These are phyloP conservation scores for Torulaspora pretoriensis DNA, from an alignment of 1,139 yeast genomes.

Conservation along the genomic window DNA sequence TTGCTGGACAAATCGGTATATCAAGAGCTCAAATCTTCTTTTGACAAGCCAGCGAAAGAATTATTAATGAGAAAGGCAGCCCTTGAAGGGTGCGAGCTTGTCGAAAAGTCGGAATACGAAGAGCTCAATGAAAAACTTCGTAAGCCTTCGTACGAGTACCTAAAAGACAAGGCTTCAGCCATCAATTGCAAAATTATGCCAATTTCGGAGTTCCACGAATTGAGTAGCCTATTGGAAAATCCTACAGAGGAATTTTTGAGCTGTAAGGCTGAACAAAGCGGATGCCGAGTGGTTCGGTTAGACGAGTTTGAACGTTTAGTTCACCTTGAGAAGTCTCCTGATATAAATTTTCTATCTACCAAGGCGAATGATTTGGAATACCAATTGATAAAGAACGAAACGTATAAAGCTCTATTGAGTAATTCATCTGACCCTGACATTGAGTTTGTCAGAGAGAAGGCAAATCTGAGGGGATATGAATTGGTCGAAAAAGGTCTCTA, in stretches of 20 bases:
- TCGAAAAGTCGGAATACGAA: conserved; percentile 7
- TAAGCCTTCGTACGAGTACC: conserved; percentile 24
- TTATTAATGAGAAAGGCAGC: conserved; percentile 38
- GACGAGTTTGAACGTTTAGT: conserved; percentile 19
- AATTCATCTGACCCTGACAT: conserved; percentile 21
- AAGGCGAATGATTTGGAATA: conserved; percentile 5
- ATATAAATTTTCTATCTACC: conserved; percentile 3
- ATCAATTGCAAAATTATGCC: conserved; percentile 5
- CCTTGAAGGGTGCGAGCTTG: conserved; percentile 6
- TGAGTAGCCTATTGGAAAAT: conserved; percentile 17
- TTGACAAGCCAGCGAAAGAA: conserved; percentile 28
- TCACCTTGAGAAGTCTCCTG: conserved; percentile 4
- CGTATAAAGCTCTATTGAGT: conserved; percentile 22
- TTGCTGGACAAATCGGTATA: conserved; percentile 6
- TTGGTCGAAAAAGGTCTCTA: conserved; percentile 37
- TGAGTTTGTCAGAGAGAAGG: conserved; percentile 30
- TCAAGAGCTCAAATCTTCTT: conserved; percentile 5
- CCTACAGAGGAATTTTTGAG: conserved; percentile 22
- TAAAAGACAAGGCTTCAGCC: conserved; percentile 13
- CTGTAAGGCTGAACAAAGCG: conserved; percentile 21
- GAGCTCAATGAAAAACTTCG: conserved; percentile 22
- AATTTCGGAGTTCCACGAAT: conserved; percentile 18
- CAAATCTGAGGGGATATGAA: conserved; percentile 30
- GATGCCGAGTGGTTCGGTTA: conserved; percentile 35
- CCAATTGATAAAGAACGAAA: conserved; percentile 13